These are phyloP conservation scores for Sporothrix euskadiensis DNA, from an alignment of 2,329 filamentous ascomycete species.

Conservation along the genomic window DNA sequence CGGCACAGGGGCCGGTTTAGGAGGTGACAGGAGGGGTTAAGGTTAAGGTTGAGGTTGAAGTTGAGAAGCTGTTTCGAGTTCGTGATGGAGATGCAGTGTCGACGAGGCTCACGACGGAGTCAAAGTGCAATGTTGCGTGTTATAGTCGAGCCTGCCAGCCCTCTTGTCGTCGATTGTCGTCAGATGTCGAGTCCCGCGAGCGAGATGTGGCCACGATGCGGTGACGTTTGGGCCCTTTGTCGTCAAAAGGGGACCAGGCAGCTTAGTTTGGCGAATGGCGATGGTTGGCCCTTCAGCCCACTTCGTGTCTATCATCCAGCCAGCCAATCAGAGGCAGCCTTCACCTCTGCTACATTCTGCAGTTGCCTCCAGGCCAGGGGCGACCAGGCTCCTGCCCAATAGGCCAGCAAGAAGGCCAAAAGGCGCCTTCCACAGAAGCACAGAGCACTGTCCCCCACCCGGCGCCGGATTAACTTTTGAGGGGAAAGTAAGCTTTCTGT, in stretches of 20 bases:
- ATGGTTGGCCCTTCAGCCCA: slow-evolving; percentile 23
- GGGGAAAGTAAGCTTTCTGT: slow-evolving; percentile 3
- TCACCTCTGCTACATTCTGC: neutral
- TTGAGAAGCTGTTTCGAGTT: neutral
- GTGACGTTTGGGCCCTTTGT: slow-evolving; percentile 18
- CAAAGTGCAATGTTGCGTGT: neutral
- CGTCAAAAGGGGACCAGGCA: slow-evolving; percentile 23
- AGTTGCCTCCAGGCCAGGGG: neutral
- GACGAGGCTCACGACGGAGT: neutral
- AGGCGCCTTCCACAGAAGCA: neutral
- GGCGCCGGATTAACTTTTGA: slow-evolving; percentile 1
- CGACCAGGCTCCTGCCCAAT: slow-evolving; percentile 6
- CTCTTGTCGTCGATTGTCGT: slow-evolving; percentile 2
- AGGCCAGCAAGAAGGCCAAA: neutral
- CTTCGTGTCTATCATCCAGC: slow-evolving; percentile 1
- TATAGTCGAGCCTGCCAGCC: neutral
- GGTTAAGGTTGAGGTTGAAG: neutral
- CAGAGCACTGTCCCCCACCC: neutral
- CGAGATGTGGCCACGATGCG: slow-evolving; percentile 23
- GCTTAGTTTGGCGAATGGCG: slow-evolving; percentile 7
- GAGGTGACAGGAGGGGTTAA: neutral
- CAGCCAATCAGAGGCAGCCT: neutral
- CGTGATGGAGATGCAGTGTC: neutral
- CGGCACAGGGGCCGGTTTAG: slow-evolving; percentile 17
- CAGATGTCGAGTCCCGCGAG: neutral